These are phyloP conservation scores for Aspergillus fumigatus DNA, from an alignment of 2,329 filamentous ascomycete species.

Conservation along the genomic window DNA sequence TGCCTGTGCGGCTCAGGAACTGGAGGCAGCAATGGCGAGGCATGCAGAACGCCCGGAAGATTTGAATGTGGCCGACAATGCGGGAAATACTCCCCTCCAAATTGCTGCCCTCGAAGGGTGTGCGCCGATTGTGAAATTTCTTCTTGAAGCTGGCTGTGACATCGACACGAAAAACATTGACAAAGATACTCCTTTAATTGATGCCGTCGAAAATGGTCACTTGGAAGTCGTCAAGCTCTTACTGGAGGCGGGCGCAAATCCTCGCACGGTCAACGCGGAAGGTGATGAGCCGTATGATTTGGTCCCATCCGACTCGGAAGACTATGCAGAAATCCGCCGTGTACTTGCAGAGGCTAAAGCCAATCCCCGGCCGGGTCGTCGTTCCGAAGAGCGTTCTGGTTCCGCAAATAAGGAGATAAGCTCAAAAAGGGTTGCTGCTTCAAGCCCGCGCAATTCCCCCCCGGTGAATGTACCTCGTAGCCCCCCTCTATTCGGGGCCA, in stretches of 20 bases:
- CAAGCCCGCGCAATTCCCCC: slow-evolving; percentile 44
- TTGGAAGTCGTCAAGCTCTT: slow-evolving; percentile 81
- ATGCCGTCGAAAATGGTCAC: slow-evolving; percentile 94
- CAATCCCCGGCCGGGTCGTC: slow-evolving; percentile 46
- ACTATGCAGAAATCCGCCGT: slow-evolving; percentile 72
- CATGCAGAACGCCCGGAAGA: slow-evolving; percentile 78
- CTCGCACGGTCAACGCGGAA: slow-evolving; percentile 83
- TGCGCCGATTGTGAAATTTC: slow-evolving; percentile 77
- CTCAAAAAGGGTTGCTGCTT: slow-evolving; percentile 41
- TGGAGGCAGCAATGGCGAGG: slow-evolving; percentile 70
- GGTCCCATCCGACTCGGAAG: slow-evolving; percentile 68
- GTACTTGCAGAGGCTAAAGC: slow-evolving; percentile 62
- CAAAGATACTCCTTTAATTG: slow-evolving; percentile 88
- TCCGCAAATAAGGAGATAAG: slow-evolving; percentile 33
- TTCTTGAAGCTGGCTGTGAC: slow-evolving; percentile 80
- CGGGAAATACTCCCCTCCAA: slow-evolving; percentile 92
- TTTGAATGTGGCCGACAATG: slow-evolving; percentile 84
- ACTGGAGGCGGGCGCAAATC: slow-evolving; percentile 83
- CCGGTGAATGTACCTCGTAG: slow-evolving; percentile 37
- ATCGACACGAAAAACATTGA: slow-evolving; percentile 73
- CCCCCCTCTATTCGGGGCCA: slow-evolving; percentile 32
- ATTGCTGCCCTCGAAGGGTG: slow-evolving; percentile 86
- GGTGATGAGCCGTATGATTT: slow-evolving; percentile 89
- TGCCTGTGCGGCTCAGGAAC: slow-evolving; percentile 79
- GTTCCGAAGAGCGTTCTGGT: slow-evolving; percentile 39